Evolutionary conservation across 2,329 filamentous ascomycete species (phyloP), one percentile per base, ranked within the genome.

Genomic region (Colletotrichum coccodes): DNA sequence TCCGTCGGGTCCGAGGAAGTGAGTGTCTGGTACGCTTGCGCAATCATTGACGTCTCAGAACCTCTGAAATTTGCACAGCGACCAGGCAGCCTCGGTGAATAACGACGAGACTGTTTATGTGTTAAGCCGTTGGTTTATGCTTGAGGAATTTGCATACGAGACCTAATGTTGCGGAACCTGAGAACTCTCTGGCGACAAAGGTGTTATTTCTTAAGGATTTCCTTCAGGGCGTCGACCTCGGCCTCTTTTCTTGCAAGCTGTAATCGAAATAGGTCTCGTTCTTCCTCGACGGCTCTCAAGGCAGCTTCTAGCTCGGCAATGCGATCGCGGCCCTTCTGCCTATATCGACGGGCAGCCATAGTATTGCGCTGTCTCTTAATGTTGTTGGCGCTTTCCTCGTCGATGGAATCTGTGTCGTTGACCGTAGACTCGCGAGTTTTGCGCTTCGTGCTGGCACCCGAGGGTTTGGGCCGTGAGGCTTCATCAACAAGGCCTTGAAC

Each of bases 261-360:
- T 56, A 90, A 79, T 68, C 83, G 84, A 71, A 90, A 78, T 21
- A 85, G 85, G 67, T 91, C 88, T 38, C 87, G 78, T 76, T 91
- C 89, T 63, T 79, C 75, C 68, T 83, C 83, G 68, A 88, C 83
- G 58, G 83, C 79, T 58, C 84, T 84, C 58, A 91, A 79, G 36
- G 84, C 83, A 4, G 79, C 76, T 75, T 91, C 88, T 21, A 91
- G 81, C 70, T 85, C 83, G 57, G 79, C 74, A 74, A 90, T 86
- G 58, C 88, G 86, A 73, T 91, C 88, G 34, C 90, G 79, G 70
- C 88, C 87, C 74, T 89, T 90, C 74, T 91, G 89, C 23, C 89
- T 86, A 77, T 90, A 91, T 58, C 87, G 86, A 47, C 87, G 84
- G 44, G 89, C 89, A 9, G 89, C 89, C 61, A 90, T 81, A 38